These are phyloP conservation scores for Aspergillus heteromorphus DNA, from an alignment of 495 filamentous ascomycete genomes.

Conservation along the genomic window DNA sequence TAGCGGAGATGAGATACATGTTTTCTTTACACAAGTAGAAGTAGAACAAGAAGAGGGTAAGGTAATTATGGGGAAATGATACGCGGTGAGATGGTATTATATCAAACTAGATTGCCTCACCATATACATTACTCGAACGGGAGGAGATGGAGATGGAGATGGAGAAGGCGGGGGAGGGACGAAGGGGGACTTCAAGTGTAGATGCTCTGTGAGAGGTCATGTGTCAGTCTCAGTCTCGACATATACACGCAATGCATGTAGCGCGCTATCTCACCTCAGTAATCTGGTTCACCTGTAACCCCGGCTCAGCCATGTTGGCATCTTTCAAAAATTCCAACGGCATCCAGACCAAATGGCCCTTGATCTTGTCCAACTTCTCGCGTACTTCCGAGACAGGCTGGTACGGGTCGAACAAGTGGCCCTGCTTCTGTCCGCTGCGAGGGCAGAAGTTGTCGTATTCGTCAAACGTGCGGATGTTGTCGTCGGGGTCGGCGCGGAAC, in stretches of 20 bases:
- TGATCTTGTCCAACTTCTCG: slow-evolving; percentile 68
- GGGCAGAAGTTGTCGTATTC: slow-evolving; percentile 80
- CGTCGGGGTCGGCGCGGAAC: slow-evolving; percentile 91
- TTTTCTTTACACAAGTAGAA: too few species aligned
- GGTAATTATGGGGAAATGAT: background rate
- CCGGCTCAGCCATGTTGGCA: slow-evolving; percentile 86
- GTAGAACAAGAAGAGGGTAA: too few species aligned
- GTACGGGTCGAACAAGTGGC: slow-evolving; percentile 78
- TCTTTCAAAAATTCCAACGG: slow-evolving; percentile 80
- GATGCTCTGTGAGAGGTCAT: slow-evolving; percentile 28
- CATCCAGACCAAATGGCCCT: slow-evolving; percentile 94
- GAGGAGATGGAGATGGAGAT: too few species aligned
- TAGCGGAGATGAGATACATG: too few species aligned
- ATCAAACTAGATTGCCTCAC: background rate
- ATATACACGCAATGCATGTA: background rate
- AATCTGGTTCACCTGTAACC: slow-evolving; percentile 65
- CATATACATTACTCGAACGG: too few species aligned
- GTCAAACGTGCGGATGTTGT: slow-evolving; percentile 79
- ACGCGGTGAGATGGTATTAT: background rate
- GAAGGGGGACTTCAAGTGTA: slow-evolving; percentile 30
- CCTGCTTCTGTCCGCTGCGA: slow-evolving; percentile 61
- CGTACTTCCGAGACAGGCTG: slow-evolving; percentile 64
- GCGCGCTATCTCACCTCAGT: slow-evolving; percentile 49
- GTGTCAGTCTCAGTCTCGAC: slow-evolving; percentile 4
- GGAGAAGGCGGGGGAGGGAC: too few species aligned